Conservation (phyloP, 148 eudicot genomes). For the Amaranthus hypochondriacus region DNA sequence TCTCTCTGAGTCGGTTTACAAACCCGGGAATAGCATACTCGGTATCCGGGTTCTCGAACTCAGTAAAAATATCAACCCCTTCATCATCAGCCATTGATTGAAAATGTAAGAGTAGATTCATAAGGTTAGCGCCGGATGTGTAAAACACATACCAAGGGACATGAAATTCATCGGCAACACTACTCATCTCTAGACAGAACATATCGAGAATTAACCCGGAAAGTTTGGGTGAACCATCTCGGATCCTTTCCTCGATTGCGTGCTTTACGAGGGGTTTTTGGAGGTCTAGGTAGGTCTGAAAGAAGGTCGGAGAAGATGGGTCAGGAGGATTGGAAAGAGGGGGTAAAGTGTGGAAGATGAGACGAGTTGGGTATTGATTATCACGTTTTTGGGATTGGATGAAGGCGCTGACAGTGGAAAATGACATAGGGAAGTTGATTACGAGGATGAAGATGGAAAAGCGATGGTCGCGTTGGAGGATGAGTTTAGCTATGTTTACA, state of each 20-base stretch:
- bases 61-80: not conserved
- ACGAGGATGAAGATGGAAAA: constrained; percentile 29
- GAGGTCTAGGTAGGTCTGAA: constrained; percentile 1
- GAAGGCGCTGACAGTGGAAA: constrained; percentile 9
- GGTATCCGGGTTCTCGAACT: not conserved
- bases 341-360: constrained; percentile 21
- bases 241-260: constrained; percentile 1
- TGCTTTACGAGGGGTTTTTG: constrained; percentile 25
- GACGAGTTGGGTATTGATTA: not conserved
- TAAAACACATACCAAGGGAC: constrained; percentile 32
- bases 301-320: not conserved
- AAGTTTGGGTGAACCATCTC: constrained; percentile 3
- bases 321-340: constrained; percentile 17
- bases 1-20: constrained; percentile 14
- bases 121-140: constrained; percentile 23
- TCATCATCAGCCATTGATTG: constrained; percentile 16
- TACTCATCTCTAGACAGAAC: constrained; percentile 24
- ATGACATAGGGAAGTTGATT: constrained; percentile 19
- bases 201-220: constrained; percentile 33
- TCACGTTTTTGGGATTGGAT: constrained; percentile 24
- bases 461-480: constrained; percentile 25
- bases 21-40: constrained; percentile 23
- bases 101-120: constrained; percentile 10
- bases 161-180: constrained; percentile 24
- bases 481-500: constrained; percentile 43